These are phyloP conservation scores for Lachnellula suecica DNA, from an alignment of 2,329 filamentous ascomycete species.

Conservation along the genomic window DNA sequence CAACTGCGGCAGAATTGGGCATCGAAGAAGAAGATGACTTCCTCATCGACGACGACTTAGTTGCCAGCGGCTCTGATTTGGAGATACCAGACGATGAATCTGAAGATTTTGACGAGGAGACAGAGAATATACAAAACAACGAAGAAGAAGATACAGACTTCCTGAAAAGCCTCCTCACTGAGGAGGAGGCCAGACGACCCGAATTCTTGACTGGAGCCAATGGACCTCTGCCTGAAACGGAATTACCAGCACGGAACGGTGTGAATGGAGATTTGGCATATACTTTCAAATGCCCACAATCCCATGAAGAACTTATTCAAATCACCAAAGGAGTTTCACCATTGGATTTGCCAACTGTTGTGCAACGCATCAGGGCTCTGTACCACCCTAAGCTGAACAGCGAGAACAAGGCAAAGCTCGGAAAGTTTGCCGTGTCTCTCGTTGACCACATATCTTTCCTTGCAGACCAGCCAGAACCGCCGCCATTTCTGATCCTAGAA, in stretches of 20 bases:
- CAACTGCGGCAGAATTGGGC: constrained; percentile 54
- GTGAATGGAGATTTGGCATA: constrained; percentile 65
- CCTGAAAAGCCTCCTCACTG: constrained; percentile 64
- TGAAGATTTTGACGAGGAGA: constrained; percentile 42
- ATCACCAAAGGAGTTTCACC: constrained; percentile 61
- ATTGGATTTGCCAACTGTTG: constrained; percentile 70
- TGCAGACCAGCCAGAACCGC: constrained; percentile 40
- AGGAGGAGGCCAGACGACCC: constrained; percentile 54
- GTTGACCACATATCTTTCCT: constrained; percentile 60
- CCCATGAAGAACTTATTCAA: constrained; percentile 69
- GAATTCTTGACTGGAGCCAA: constrained; percentile 48
- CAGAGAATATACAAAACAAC: constrained; percentile 39
- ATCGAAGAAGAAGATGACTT: constrained; percentile 97
- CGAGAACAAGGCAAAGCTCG: constrained; percentile 81
- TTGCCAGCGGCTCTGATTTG: constrained; percentile 77
- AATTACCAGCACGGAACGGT: constrained; percentile 34
- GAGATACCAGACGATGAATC: constrained; percentile 53
- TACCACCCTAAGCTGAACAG: constrained; percentile 85
- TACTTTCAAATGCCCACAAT: constrained; percentile 82
- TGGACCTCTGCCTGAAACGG: constrained; percentile 42
- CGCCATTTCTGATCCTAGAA: constrained; percentile 71
- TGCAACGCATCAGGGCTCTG: constrained; percentile 88
- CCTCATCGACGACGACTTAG: constrained; percentile 81
- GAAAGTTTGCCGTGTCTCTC: constrained; percentile 63
- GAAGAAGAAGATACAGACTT: constrained; percentile 66